Base-by-base conservation (phyloP, 495 filamentous ascomycete genomes). In the Aspergillus coremiiformis region DNA sequence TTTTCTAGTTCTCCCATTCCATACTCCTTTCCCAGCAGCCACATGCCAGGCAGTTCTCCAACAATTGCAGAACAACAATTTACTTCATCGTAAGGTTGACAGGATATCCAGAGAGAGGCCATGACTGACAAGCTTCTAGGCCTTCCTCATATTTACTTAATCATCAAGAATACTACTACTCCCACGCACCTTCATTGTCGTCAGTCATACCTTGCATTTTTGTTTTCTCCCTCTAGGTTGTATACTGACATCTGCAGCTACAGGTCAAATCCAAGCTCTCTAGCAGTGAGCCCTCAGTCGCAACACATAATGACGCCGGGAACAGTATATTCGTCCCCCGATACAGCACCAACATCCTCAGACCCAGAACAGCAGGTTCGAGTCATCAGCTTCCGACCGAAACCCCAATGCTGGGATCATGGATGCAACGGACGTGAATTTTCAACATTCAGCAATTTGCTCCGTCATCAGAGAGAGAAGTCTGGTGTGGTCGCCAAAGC, bases 351-450 rank as follows among this genome's bases (percentile, higher is more conserved):
- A 7, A 42, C 57, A 29, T 54, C 61, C 12, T 57, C 66, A 56
- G 68, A 70, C 14, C 53, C 60, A 54, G 58, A 77, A 63, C 78
- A 78, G 15, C 76, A 81, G 46, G 81, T 87, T 4, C 78, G 87
- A 45, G 79, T 90, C 32, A 76, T 90, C 11, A 84, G 84, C 58
- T 82, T 81, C 44, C 80, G 87, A 50, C 88, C 87, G 7, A 91
- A 90, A 67, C 90, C 90, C 4, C 90, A 94, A 64, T 96, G 90
- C 68, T 96, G 87, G 87, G 90, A 96, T 43, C 90, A 96, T 58
- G 90, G 90, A 8, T 96, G 90, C 76, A 94, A 95, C 61, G 90
- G 90, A 23, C 84, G 90, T 14, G 86, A 93, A 59, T 96, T 96
- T 64, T 94, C 89, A 1, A 96, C 90, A 11, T 96, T 96, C 64